Evolutionary conservation across 257 asterid species (phyloP), one percentile per base, ranked within the genome.

Genomic region (Solanum peruvianum): DNA sequence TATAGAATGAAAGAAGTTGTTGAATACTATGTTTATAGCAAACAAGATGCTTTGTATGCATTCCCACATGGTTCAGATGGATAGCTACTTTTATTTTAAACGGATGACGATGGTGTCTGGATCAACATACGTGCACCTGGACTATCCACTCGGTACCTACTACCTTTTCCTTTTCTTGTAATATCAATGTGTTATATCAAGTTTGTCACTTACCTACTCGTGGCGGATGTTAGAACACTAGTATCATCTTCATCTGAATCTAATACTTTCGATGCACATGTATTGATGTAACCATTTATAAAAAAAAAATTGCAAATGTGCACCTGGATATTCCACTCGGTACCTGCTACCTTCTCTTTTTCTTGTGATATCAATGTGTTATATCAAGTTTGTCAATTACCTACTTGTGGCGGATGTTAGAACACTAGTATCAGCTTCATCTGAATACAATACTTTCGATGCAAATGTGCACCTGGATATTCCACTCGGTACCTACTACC

Each of bases 1-100:
- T 45, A 56, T 2, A 86, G 90, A 82, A 69, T 80, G 88, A 82
- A 88, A 88, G 88, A 80, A 66, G 84, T 80, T 69, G 83, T 88
- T 16, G 88, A 85, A 82, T 88, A 77, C 87, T 88, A 86, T 56
- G 90, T 85, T 64, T 44, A 88, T 78, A 86, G 90, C 29, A 88
- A 88, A 29, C 88, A 52, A 56, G 69, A 88, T 39, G 87, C 90
- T 35, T 69, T 85, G n/a, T 80, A 69, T 85, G 27, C 86, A 77
- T 88, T 88, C 70, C 87, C 87, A 10, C 56, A 78, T 45, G 90
- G 90, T 52, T 88, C 87, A 3, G 41, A 5, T 23, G 39, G 70
- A 33, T 82, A 82, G 39, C 0, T 25, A 33, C 6, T 10, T 10
- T 0, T 11, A 11, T n/a, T 62, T 62, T 23, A 3, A 56, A 56